Evolutionary conservation across 176 grass and related monocot species (phyloP).

Genomic region (Aegilops bicornis): DNA sequence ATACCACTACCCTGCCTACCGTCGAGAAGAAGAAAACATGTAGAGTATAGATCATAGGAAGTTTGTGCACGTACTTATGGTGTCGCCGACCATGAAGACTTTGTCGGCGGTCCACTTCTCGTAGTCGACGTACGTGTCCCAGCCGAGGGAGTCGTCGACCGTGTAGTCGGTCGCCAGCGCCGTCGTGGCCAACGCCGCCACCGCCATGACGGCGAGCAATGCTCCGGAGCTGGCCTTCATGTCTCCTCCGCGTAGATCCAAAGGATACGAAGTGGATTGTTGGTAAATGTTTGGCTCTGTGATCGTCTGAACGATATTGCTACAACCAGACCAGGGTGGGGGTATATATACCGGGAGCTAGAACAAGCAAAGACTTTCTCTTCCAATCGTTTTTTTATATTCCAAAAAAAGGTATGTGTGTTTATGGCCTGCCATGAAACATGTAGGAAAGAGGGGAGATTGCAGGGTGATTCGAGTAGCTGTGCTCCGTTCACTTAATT

Average conservation of each 20-base stretch:
- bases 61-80: constrained; percentile 35
- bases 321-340: not conserved
- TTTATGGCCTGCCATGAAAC: constrained; percentile 33
- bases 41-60: not conserved
- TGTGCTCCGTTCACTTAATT: not conserved
- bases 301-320: not conserved
- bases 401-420: not conserved
- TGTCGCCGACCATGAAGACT: constrained; percentile 64
- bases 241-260: not conserved
- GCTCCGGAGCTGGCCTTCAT: constrained; percentile 31
- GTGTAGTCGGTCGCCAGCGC: constrained; percentile 35
- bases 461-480: not conserved
- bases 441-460: not conserved
- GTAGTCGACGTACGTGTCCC: constrained; percentile 64
- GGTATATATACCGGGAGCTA: not conserved
- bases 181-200: constrained; percentile 29
- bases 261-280: not conserved
- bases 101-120: constrained; percentile 40
- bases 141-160: constrained; percentile 45
- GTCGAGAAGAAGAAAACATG: not conserved
- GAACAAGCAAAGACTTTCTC: not conserved
- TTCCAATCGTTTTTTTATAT: not conserved
- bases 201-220: constrained; percentile 23
- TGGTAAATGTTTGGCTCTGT: not conserved
- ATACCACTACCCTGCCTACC: not conserved